Conservation (phyloP, 2,329 filamentous ascomycete species). For the Microdochium nivale region DNA sequence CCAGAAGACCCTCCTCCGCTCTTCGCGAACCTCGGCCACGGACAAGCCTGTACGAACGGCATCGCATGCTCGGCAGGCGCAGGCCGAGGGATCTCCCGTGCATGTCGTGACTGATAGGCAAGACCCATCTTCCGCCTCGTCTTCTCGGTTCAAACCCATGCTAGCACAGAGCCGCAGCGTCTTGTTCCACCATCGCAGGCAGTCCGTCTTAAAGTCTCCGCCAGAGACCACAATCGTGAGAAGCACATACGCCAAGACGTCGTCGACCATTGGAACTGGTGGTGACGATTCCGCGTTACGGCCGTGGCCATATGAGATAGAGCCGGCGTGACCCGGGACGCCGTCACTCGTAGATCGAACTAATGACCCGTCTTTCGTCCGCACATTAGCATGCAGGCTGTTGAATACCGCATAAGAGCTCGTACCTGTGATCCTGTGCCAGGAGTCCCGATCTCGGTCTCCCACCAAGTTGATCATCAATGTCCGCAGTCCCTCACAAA, state of each 20-base stretch:
- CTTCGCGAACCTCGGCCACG: constrained; percentile 70
- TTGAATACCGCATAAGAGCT: not conserved
- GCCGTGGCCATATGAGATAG: constrained; percentile 52
- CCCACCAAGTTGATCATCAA: constrained; percentile 76
- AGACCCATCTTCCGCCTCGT: constrained; percentile 13
- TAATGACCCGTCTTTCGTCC: not conserved
- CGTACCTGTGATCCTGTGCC: not conserved
- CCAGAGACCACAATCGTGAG: constrained; percentile 36
- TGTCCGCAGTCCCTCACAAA: constrained; percentile 81
- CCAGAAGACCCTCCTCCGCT: constrained; percentile 89
- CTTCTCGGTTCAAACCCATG: constrained; percentile 28
- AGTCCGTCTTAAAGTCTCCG: constrained; percentile 38
- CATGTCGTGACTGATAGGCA: not conserved
- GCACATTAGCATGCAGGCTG: not conserved
- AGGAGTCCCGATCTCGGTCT: constrained; percentile 53
- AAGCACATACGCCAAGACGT: constrained; percentile 35
- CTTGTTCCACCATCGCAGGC: constrained; percentile 37
- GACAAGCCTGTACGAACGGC: not conserved
- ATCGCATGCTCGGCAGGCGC: constrained; percentile 11
- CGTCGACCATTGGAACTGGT: constrained; percentile 26
- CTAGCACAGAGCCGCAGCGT: constrained; percentile 27
- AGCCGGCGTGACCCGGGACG: constrained; percentile 70
- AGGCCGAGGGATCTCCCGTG: not conserved
- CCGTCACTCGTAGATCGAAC: constrained; percentile 67
- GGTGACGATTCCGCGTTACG: not conserved